These are phyloP conservation scores for Diaporthe vexans DNA, from an alignment of 2,329 filamentous ascomycete genomes.

Conservation along the genomic window DNA sequence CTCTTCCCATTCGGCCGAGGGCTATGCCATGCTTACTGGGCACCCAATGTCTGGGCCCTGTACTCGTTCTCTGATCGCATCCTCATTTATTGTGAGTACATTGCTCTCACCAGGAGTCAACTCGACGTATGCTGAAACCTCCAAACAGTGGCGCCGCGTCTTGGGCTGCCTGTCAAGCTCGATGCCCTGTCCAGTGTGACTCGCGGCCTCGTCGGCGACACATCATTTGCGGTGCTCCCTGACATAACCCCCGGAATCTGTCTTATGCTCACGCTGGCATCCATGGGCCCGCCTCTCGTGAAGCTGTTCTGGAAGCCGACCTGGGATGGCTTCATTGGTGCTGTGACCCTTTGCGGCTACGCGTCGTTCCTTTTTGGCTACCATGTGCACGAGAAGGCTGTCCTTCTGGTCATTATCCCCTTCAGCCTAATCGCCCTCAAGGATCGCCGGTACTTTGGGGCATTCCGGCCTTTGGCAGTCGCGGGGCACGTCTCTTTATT, in stretches of 20 bases:
- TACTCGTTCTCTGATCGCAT: slow-evolving; percentile 92
- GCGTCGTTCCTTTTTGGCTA: slow-evolving; percentile 97
- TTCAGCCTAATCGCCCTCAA: slow-evolving; percentile 93
- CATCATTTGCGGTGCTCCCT: slow-evolving; percentile 92
- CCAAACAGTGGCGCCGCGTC: slow-evolving; percentile 79
- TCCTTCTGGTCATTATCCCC: slow-evolving; percentile 93
- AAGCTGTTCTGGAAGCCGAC: slow-evolving; percentile 86
- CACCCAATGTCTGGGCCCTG: slow-evolving; percentile 95
- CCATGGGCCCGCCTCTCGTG: slow-evolving; percentile 83
- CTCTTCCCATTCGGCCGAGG: slow-evolving; percentile 96
- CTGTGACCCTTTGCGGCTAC: slow-evolving; percentile 93
- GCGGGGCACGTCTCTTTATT: slow-evolving; percentile 96
- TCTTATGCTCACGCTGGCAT: slow-evolving; percentile 85
- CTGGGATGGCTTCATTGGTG: slow-evolving; percentile 91
- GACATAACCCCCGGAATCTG: slow-evolving; percentile 85
- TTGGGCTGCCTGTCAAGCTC: slow-evolving; percentile 80
- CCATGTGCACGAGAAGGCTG: slow-evolving; percentile 98
- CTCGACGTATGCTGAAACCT: slow-evolving; percentile 50
- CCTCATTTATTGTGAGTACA: slow-evolving; percentile 80
- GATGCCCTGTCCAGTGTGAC: slow-evolving; percentile 90
- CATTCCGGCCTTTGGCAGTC: slow-evolving; percentile 92
- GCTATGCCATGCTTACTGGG: slow-evolving; percentile 98
- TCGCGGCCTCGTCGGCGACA: slow-evolving; percentile 92
- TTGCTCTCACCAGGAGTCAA: background rate
- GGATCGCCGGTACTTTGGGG: slow-evolving; percentile 90